These are phyloP conservation scores for Dioszegia aurantiaca DNA, from an alignment of 768 basidiomycete genomes.

Conservation along the genomic window DNA sequence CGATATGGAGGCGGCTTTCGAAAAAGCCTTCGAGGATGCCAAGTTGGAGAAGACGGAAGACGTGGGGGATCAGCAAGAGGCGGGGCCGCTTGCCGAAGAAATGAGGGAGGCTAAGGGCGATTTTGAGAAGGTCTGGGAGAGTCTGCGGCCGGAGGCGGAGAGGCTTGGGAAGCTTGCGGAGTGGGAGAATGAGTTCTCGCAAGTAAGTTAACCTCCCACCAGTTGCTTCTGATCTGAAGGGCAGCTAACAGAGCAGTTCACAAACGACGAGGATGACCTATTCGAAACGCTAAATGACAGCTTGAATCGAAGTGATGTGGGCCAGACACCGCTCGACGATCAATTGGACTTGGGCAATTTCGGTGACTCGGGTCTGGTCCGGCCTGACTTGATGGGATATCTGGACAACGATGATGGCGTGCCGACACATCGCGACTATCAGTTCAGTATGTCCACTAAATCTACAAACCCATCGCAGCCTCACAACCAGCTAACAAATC, in stretches of 20 bases:
- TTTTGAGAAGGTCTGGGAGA: slow-evolving; percentile 51
- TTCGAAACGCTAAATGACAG: slow-evolving; percentile 47
- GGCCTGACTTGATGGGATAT: slow-evolving; percentile 18
- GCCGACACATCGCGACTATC: slow-evolving; percentile 68
- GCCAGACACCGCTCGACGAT: slow-evolving; percentile 29
- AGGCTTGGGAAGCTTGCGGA: slow-evolving; percentile 45
- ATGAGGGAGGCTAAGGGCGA: slow-evolving; percentile 39
- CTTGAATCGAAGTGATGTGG: slow-evolving; percentile 35
- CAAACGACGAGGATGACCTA: slow-evolving; percentile 48
- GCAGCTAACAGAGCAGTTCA: too few relatives aligned
- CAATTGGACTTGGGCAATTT: slow-evolving; percentile 17
- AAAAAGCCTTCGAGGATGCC: slow-evolving; percentile 28
- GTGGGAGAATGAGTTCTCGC: slow-evolving; percentile 51
- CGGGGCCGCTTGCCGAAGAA: slow-evolving; percentile 16
- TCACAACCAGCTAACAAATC: too few relatives aligned
- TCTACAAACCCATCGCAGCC: background rate
- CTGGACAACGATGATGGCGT: slow-evolving; percentile 61
- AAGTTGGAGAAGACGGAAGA: slow-evolving; percentile 2
- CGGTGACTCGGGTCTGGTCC: slow-evolving; percentile 9
- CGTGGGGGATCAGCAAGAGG: slow-evolving; percentile 11
- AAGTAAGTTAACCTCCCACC: slow-evolving; percentile 29
- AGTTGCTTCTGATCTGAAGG: slow-evolving; percentile 1
- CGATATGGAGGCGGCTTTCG: slow-evolving; percentile 38
- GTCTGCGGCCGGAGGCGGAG: slow-evolving; percentile 47
- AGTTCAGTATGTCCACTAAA: slow-evolving; percentile 64